Evolutionary conservation across 2,329 filamentous ascomycete species (phyloP).

Genomic region (Xylariaceae sp.): DNA sequence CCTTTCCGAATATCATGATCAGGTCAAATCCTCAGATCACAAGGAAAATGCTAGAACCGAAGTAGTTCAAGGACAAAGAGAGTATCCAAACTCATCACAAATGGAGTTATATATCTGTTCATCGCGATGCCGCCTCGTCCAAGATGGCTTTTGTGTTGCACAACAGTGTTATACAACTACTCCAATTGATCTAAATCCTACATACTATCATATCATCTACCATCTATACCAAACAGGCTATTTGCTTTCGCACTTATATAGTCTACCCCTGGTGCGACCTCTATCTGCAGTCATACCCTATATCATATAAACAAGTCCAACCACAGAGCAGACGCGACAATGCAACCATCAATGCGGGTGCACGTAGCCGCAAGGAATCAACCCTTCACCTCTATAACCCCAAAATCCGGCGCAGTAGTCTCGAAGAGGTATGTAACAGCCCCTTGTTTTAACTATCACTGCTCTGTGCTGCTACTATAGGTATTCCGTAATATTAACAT

Average conservation of each 20-base stretch:
- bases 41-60: slow-evolving; percentile 9
- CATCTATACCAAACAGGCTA: neutral
- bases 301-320: slow-evolving; percentile 8
- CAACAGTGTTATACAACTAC: slow-evolving; percentile 4
- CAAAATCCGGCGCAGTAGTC: slow-evolving; percentile 29
- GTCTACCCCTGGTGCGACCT: neutral
- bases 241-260: neutral
- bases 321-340: slow-evolving; percentile 5
- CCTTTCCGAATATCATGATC: slow-evolving; percentile 21
- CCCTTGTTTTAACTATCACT: neutral
- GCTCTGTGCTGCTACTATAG: neutral
- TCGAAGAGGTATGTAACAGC: slow-evolving; percentile 30
- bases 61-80: no score
- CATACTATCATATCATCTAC: neutral
- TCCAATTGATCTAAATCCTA: slow-evolving; percentile 1
- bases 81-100: no score
- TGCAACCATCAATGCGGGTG: slow-evolving; percentile 31
- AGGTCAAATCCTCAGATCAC: slow-evolving; percentile 5
- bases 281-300: neutral
- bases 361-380: slow-evolving; percentile 30
- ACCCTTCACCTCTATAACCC: slow-evolving; percentile 10
- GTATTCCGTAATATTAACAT: slow-evolving; percentile 4
- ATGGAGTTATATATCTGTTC: slow-evolving; percentile 22
- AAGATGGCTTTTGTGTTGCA: slow-evolving; percentile 21
- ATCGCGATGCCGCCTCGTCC: slow-evolving; percentile 6